Evolutionary conservation across 768 basidiomycete genomes (phyloP).

Genomic region (Kwoniella newhampshirensis): DNA sequence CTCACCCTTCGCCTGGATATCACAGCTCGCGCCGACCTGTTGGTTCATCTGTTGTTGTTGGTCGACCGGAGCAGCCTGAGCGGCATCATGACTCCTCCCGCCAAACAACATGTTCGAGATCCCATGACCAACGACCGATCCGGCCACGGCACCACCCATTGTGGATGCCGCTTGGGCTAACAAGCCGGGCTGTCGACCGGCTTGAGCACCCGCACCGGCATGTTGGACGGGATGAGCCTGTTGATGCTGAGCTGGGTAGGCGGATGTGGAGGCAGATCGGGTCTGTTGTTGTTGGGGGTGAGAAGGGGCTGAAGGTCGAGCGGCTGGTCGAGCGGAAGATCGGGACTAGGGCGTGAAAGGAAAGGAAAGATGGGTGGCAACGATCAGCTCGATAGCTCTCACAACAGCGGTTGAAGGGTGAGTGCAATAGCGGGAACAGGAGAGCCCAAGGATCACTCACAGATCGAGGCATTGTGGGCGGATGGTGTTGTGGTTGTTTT

Average conservation of each 20-base stretch:
- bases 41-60: constrained; percentile 33
- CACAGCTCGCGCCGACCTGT: constrained; percentile 39
- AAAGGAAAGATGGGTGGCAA: background rate
- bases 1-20: constrained; percentile 52
- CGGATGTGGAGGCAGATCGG: constrained; percentile 31
- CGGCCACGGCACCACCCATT: constrained; percentile 52
- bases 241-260: constrained; percentile 34
- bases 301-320: constrained; percentile 37
- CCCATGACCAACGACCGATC: constrained; percentile 53
- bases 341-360: constrained; percentile 25
- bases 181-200: constrained; percentile 47
- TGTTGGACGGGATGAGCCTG: constrained; percentile 26
- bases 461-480: no score
- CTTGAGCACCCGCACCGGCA: constrained; percentile 9
- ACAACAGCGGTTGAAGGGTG: no score
- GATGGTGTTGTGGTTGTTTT: no score
- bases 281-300: constrained; percentile 28
- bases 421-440: no score
- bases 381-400: no score
- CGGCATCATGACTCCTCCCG: constrained; percentile 34
- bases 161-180: constrained; percentile 51
- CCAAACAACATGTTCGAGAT: constrained; percentile 53
- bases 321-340: constrained; percentile 48
- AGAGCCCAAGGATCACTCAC: no score
- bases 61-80: constrained; percentile 39